Evolutionary conservation across 148 eudicot genomes (phyloP), one percentile per base, ranked within the genome.

Genomic region (Salicornia ramosissima): DNA sequence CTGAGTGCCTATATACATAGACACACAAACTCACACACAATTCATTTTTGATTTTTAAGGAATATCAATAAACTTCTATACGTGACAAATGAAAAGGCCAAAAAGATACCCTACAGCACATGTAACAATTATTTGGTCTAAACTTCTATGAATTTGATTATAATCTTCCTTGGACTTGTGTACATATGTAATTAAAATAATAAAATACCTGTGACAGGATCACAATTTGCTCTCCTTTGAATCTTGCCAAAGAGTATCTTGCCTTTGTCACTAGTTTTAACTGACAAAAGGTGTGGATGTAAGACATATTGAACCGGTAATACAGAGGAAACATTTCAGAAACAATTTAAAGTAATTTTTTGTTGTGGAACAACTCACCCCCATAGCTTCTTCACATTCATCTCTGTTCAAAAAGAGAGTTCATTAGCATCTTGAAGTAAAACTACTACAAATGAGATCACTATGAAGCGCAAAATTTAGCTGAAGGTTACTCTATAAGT

Each of bases 371-470:
- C n/a, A 68, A 79, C 87, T 82, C 79, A 93, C 98, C 84, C 98
- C 98, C 58, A 93, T 78, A 69, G 81, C 79, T 72, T 90, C 98
- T 84, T 93, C 96, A 75, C 93, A 92, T 76, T 90, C 98, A 83
- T 88, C 96, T 64, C 98, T 90, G 86, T 34, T 73, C 54, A 69
- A 43, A 52, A 53, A 49, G 30, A 39, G 22, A 67, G 67, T 34
- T 64, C 19, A 62, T 76, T 40, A 75, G 65, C 59, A 68, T 59
- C 34, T 43, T 45, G 2, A 62, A 36, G 28, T 34, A 51, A 49
- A 50, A 63, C 43, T 47, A 46, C 53, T 9, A 67, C 39, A 63
- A 45, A 19, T 6, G 10, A 25, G 22, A 6, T 31, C 31, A 61
- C 9, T 25, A 29, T 28, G 29, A 49, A 74, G n/a, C 34, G 52